Conservation (phyloP, 73 alveolate genomes). For the Paramecium pentaurelia region DNA sequence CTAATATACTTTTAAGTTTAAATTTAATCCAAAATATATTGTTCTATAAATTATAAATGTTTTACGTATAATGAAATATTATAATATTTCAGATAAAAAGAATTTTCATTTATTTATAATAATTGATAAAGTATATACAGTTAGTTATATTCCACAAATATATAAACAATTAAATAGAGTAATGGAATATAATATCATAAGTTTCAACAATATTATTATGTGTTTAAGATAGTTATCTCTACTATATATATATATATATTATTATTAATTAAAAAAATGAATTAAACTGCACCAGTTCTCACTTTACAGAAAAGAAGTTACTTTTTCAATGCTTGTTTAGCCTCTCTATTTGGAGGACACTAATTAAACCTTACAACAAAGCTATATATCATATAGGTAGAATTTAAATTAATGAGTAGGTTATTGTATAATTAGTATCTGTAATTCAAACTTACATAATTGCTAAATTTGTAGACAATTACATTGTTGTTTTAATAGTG, state of each 20-base stretch:
- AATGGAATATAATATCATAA: too few relatives aligned
- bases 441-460: neutral
- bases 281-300: conserved; percentile 34
- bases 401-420: neutral
- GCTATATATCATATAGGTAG: neutral
- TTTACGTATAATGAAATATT: too few relatives aligned
- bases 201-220: too few relatives aligned
- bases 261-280: neutral
- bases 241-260: neutral
- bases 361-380: neutral
- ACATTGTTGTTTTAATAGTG: neutral
- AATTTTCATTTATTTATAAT: too few relatives aligned
- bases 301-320: neutral
- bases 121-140: neutral
- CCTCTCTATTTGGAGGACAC: neutral
- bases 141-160: neutral
- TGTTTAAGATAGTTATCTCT: too few relatives aligned
- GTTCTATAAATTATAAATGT: too few relatives aligned
- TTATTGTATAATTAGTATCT: neutral
- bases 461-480: neutral
- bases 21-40: neutral
- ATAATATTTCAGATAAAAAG: neutral
- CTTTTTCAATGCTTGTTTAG: neutral
- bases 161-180: too few relatives aligned
- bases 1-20: too few relatives aligned